Base-by-base conservation (phyloP, 352 stramenopile species). In the Blastocystis sp. region DNA sequence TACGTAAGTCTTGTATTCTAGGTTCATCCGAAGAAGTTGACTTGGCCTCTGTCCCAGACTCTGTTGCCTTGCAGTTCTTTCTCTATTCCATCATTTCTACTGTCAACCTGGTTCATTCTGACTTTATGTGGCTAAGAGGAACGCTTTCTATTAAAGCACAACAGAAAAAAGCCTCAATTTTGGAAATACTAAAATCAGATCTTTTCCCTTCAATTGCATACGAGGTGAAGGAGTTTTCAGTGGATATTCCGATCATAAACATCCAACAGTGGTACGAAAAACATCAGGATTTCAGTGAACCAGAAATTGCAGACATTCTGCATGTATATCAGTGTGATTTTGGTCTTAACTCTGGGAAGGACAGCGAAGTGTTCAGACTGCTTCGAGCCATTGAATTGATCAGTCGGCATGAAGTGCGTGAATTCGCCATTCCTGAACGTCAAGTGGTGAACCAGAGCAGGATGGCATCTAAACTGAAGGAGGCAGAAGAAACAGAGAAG, bases 101-200 rank as follows among this genome's bases (percentile, higher is more conserved):
- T 13, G 53, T 53, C 6, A 39, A 68, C n/a, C 11, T 84, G 34
- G 73, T 68, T 15, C 45, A 26, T 39, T 34, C 64, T 29, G 50
- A 84, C 53, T 84, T 68, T 45, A n/a, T 68, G 50, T 84, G 73
- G 73, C 50, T 84, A 9, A 84, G 68, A 45, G 53, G 73, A 9
- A 50, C 43, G 0, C 56, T 84, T 5, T 84, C 53, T 0, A 66
- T 84, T 6, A 84, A 84, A 66, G 20, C 68, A 8, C 64, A 84
- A 29, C 53, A 69, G n/a, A 68, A 84, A 45, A 34, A 64, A 39
- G 53, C 18, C 8, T 15, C 20, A 20, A 9, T 68, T 29, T 15
- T 84, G 50, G 13, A 64, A 29, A 2, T 68, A 15, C 47, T 68
- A 23, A 64, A 66, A 15, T 43, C 50, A 8, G 54, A 34, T 15